These are phyloP conservation scores for Vicia sativa DNA, from an alignment of 306 rosid species.

Conservation along the genomic window DNA sequence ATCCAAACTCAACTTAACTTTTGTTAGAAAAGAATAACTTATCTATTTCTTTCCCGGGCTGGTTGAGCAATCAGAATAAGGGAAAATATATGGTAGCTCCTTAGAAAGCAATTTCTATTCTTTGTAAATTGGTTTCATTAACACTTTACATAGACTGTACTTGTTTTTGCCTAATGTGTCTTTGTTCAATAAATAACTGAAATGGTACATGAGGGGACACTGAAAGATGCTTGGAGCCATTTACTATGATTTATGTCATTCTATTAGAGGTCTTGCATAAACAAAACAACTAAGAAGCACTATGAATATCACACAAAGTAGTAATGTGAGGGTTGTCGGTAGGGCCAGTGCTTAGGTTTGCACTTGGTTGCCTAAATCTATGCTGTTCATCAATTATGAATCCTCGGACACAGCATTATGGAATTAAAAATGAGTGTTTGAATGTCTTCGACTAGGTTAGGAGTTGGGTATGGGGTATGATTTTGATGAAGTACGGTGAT, in stretches of 20 bases:
- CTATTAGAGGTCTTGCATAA: conserved; percentile 24
- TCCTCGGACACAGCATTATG: conserved; percentile 11
- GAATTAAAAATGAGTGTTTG: conserved; percentile 31
- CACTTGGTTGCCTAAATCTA: conserved; percentile 28
- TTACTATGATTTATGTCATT: conserved; percentile 23
- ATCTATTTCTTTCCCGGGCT: neutral
- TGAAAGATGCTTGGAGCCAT: conserved; percentile 28
- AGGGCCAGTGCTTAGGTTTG: conserved; percentile 3
- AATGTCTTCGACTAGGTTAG: conserved; percentile 10
- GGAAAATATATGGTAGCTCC: conserved; percentile 7
- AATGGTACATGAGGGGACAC: conserved; percentile 16
- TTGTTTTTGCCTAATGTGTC: conserved; percentile 26
- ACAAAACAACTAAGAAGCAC: conserved; percentile 28
- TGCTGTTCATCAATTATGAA: conserved; percentile 2
- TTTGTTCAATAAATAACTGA: conserved; percentile 29
- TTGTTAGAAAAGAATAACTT: neutral
- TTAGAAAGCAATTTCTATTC: conserved; percentile 16
- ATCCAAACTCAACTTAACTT: neutral
- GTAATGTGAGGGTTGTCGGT: conserved; percentile 18
- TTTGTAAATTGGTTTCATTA: conserved; percentile 12
- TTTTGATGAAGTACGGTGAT: conserved; percentile 25
- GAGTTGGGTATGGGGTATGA: neutral
- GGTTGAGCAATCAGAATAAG: conserved; percentile 32
- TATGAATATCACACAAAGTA: conserved; percentile 13
- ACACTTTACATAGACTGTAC: neutral